Percentiles rank a stretch among this genome's conserved stretches.
These are phyloP conservation scores for Globisporangium orthogonon DNA, from an alignment of 352 stramenopile genomes.

Conservation along the genomic window DNA sequence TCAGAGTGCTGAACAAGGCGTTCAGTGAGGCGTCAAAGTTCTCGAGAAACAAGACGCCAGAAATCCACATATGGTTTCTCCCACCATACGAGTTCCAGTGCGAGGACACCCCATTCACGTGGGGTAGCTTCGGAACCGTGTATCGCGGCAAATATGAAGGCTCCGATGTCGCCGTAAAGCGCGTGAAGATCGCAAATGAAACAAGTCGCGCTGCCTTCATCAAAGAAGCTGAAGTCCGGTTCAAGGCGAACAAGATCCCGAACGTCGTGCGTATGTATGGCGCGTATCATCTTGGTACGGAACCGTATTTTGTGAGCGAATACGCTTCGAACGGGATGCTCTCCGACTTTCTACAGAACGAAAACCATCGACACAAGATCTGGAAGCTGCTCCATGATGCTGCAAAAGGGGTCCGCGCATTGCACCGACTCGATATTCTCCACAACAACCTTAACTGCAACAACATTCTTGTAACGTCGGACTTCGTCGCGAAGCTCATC, in stretches of 20 bases:
- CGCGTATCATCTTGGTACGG: background rate
- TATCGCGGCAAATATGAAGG: background rate
- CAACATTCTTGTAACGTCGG: background rate
- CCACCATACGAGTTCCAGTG: slow-evolving; percentile 3
- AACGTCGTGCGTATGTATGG: background rate
- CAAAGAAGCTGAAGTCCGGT: background rate
- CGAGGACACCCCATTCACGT: background rate
- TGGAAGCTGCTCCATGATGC: background rate
- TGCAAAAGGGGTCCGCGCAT: background rate
- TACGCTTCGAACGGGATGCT: background rate
- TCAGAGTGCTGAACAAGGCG: slow-evolving; percentile 2
- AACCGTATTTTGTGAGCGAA: background rate
- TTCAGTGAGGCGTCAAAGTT: background rate
- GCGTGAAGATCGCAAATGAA: background rate
- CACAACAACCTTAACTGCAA: background rate
- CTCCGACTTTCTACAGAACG: background rate
- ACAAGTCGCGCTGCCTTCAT: background rate
- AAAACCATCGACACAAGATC: background rate
- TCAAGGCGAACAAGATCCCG: background rate
- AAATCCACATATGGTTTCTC: slow-evolving; percentile 2
- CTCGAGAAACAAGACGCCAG: background rate
- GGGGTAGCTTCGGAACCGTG: background rate
- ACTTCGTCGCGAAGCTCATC: background rate
- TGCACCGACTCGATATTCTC: background rate
- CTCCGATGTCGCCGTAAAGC: background rate